Base-by-base conservation (phyloP, 2,329 filamentous ascomycete species). In the Venturia effusa region DNA sequence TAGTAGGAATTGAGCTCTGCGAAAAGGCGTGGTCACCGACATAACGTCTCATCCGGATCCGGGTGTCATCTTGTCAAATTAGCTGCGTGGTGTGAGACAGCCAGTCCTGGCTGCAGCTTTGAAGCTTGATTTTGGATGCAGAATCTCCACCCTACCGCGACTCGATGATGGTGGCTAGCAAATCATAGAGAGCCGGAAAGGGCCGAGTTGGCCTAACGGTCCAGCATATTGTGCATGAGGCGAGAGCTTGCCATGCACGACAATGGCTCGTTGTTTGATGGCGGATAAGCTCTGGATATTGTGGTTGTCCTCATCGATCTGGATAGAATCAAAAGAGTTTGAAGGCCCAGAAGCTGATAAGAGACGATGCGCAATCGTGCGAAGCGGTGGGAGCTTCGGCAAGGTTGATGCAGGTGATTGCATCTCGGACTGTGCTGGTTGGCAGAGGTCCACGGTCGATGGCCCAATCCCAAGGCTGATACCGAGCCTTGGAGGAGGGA, bases 111-210 rank as follows among this genome's bases (percentile, higher is more conserved):
- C 51, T 32, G 30, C 51, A 34, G 17, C 51, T 57, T 30, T 34
- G 51, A 57, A 34, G 51, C 51, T 57, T 57, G 51, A 57, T 57
- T 57, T 34, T 57, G 51, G 51, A 11, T 10, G 51, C 51, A 57
- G 51, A 57, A 57, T 15, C 51, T 37, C 51, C 51, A 34, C 51
- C 30, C 34, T 30, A 34, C 51, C 30, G 15, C 51, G 27, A 34
- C 15, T 57, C 51, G 15, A 57, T 34, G 51, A 34, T 57, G 27
- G 15, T n/a, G 30, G 48, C 24, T 55, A 17, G 24, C 48, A 32
- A n/a, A 34, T 57, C 51, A 57, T 34, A 27, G 27, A 27, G 27
- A 57, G 30, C 51, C 51, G 17, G 48, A 55, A 17, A 17, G 11
- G 48, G 48, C 48, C 30, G 48, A 55, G 30, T 32, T 17, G 17